Conservation (phyloP, 2,329 filamentous ascomycete genomes). For the Diaporthe vexans region DNA sequence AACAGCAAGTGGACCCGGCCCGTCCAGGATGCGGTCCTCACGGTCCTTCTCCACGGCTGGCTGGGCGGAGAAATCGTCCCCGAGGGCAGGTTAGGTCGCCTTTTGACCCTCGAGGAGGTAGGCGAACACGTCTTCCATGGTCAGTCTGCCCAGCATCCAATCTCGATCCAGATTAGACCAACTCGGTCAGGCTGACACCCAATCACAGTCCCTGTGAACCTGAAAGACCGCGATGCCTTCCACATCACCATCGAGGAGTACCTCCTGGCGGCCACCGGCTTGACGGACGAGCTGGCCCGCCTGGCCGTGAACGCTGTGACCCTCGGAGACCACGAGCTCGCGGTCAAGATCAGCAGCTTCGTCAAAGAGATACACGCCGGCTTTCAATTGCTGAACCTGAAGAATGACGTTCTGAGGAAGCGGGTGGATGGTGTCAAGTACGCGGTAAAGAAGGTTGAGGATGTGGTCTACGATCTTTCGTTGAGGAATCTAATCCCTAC, state of each 20-base stretch:
- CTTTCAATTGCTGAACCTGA: conserved; percentile 97
- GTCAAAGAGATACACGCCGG: conserved; percentile 96
- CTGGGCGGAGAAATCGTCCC: conserved; percentile 77
- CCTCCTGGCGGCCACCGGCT: conserved; percentile 85
- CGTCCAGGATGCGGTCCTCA: conserved; percentile 81
- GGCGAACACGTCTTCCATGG: conserved; percentile 79
- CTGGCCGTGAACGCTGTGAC: conserved; percentile 96
- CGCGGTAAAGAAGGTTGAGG: conserved; percentile 96
- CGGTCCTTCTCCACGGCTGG: conserved; percentile 75
- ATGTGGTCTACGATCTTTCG: conserved; percentile 96
- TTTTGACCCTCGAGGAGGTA: conserved; percentile 90
- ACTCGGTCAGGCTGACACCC: conserved; percentile 12
- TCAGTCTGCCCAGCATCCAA: conserved; percentile 54
- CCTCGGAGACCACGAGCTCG: conserved; percentile 87
- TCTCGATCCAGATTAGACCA: not conserved
- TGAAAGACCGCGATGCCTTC: conserved; percentile 91
- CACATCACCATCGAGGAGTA: conserved; percentile 98
- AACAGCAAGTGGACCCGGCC: conserved; percentile 88
- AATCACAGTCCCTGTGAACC: conserved; percentile 83
- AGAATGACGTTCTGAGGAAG: conserved; percentile 92
- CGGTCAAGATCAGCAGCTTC: conserved; percentile 89
- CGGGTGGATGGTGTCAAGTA: conserved; percentile 96
- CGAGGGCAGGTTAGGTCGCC: conserved; percentile 71
- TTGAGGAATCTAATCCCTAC: conserved; percentile 83
- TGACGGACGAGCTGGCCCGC: conserved; percentile 91